Percentiles rank a stretch among this genome's conserved stretches.
These are phyloP conservation scores for Aspergillus cristatus DNA, from an alignment of 495 filamentous ascomycete species.

Conservation along the genomic window DNA sequence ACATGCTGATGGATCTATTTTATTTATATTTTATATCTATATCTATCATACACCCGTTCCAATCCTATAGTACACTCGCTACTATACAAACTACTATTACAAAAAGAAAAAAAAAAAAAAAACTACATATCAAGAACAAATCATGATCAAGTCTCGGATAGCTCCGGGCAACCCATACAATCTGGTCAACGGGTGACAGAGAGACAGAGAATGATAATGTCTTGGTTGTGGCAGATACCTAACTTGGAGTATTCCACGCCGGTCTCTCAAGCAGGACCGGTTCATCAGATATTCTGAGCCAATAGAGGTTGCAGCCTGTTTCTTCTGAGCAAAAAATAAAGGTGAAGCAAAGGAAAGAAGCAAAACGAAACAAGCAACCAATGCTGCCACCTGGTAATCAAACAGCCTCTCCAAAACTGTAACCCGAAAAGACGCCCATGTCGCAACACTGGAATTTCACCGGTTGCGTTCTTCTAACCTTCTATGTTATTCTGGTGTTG, in stretches of 20 bases:
- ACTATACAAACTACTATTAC: background rate
- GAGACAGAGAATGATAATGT: background rate
- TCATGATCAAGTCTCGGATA: background rate
- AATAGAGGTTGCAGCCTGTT: background rate
- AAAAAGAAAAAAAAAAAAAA: too few relatives aligned
- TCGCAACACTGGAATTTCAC: constrained; percentile 8
- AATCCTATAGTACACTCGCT: too few relatives aligned
- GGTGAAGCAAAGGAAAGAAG: background rate
- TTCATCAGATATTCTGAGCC: background rate
- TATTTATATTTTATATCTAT: background rate
- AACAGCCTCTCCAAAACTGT: constrained; percentile 6
- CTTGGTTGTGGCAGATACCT: background rate
- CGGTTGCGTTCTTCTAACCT: constrained; percentile 13
- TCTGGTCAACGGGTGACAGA: background rate
- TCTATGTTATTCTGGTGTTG: constrained; percentile 12
- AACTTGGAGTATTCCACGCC: background rate
- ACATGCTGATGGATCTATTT: background rate
- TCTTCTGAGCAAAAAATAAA: background rate
- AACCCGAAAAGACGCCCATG: constrained; percentile 7
- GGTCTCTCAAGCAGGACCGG: background rate
- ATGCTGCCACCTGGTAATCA: constrained; percentile 6
- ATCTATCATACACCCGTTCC: too few relatives aligned
- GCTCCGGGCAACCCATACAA: background rate
- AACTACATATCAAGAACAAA: background rate
- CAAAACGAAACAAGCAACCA: background rate